Percentiles rank a stretch among this genome's conserved stretches.
Evolutionary conservation across 2,329 filamentous ascomycete species (phyloP).

Genomic region (Fusarium penzigii): DNA sequence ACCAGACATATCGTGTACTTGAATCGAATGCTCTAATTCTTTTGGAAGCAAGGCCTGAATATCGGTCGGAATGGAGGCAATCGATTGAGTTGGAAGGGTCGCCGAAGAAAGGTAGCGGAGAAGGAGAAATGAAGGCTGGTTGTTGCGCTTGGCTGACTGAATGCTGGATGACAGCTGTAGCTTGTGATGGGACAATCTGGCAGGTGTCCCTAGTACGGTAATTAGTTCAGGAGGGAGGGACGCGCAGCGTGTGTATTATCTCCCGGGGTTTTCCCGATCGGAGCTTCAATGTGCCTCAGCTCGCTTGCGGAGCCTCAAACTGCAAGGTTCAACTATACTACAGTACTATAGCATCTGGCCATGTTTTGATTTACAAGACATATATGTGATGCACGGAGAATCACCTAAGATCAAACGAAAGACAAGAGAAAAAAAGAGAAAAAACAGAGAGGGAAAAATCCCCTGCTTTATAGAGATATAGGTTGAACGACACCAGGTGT

Average conservation of each 20-base stretch:
- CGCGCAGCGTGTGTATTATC: conserved; percentile 20
- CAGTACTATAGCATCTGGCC: too few relatives aligned
- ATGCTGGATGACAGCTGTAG: conserved; percentile 1
- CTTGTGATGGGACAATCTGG: conserved; percentile 30
- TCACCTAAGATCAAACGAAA: too few relatives aligned
- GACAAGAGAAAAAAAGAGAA: too few relatives aligned
- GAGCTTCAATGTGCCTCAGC: too few relatives aligned
- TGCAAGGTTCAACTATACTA: too few relatives aligned
- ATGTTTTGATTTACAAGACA: too few relatives aligned
- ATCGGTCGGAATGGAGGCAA: not conserved
- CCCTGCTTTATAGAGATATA: too few relatives aligned
- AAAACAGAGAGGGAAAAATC: too few relatives aligned
- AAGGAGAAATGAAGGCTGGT: conserved; percentile 16
- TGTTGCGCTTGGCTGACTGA: conserved; percentile 2
- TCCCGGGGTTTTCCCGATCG: conserved; percentile 28
- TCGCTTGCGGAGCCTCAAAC: too few relatives aligned
- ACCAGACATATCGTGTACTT: conserved; percentile 63
- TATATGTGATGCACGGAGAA: too few relatives aligned
- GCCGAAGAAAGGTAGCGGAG: conserved; percentile 2
- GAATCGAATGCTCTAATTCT: not conserved
- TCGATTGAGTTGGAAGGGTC: conserved; percentile 1
- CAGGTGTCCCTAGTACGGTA: conserved; percentile 29
- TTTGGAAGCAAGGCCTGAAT: too few relatives aligned
- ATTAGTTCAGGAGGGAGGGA: conserved; percentile 27
- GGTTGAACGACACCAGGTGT: too few relatives aligned